phyloP scores from a whole-genome alignment of 345 rosid genomes.

The Acer campestre region DNA sequence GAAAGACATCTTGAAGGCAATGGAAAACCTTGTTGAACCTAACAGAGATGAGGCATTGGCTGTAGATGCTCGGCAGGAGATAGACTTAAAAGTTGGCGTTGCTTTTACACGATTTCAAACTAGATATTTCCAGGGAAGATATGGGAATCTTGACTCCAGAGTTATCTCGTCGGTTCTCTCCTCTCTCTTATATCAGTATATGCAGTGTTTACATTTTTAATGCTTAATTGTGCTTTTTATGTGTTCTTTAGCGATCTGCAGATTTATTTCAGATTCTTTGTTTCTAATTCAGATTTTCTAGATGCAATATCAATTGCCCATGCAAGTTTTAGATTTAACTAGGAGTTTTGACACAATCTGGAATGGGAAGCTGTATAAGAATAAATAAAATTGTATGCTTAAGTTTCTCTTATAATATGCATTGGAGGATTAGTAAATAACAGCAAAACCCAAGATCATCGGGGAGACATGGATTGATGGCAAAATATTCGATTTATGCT shows the following conservation, averaged over 20 bases:
- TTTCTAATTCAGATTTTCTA: not conserved
- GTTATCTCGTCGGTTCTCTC: slow-evolving; percentile 86
- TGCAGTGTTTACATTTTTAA: slow-evolving; percentile 3
- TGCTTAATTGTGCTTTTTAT: not conserved
- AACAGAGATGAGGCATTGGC: slow-evolving; percentile 88
- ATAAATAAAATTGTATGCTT: not conserved
- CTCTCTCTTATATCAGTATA: slow-evolving; percentile 25
- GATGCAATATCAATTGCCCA: too few relatives aligned
- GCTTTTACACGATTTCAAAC: slow-evolving; percentile 97
- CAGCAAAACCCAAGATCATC: not conserved
- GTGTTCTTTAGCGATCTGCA: not conserved
- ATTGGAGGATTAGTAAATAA: not conserved
- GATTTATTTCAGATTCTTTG: not conserved
- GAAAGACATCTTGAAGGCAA: slow-evolving; percentile 84
- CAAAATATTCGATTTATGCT: not conserved
- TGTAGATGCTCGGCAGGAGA: slow-evolving; percentile 99
- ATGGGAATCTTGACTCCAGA: slow-evolving; percentile 91
- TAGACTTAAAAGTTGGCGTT: slow-evolving; percentile 98
- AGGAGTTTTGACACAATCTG: not conserved
- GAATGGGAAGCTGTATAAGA: not conserved
- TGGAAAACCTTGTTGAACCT: slow-evolving; percentile 83
- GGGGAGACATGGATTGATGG: not conserved
- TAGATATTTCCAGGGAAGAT: slow-evolving; percentile 90
- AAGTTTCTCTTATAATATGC: not conserved
- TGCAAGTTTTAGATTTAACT: not conserved